Evolutionary conservation across 441 rosid genomes (phyloP), one percentile per base, ranked within the genome.

Genomic region (Capsella rubella): DNA sequence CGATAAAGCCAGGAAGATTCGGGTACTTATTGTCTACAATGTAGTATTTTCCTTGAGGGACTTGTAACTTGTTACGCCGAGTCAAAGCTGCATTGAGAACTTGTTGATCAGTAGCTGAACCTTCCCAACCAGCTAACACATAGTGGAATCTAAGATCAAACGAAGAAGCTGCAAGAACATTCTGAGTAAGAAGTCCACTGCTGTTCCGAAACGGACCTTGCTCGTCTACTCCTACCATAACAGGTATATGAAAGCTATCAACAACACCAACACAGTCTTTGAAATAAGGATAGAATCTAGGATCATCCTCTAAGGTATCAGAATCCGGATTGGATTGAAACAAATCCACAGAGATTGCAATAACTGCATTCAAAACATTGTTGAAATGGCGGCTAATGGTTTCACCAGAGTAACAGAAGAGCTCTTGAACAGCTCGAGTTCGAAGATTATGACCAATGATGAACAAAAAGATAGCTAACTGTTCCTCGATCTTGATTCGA

Each of bases 111-210:
- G 95, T 86, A 67, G 98, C 96, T 6, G 98, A 91, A 47, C 98
- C 98, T 82, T 93, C 98, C 97, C 97, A 94, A 12, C 98, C 98
- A 75, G 97, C 97, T 53, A 94, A 82, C 28, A 93, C 95, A 66
- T 93, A 93, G 78, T 82, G 87, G 76, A 93, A 93, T 80, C 82
- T 87, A 69, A 94, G 80, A 80, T 94, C 97, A 76, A 92, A 84
- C 43, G 95, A 90, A 69, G 87, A 87, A 56, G 95, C 97, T 21
- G 87, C 94, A 62, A 94, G 80, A 66, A 92, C 90, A 71, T 84
- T 85, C 75, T 94, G 98, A 11, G 97, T 83, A 68, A 91, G 97
- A 18, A 85, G 80, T 40, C 96, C 92, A 50, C 81, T 82, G 79
- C 68, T 82, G 82, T 89, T 82, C 4, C 97, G 88, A 74, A 91